These are phyloP conservation scores for Malania oleifera DNA, from an alignment of 164 flowering plant species.

Conservation along the genomic window DNA sequence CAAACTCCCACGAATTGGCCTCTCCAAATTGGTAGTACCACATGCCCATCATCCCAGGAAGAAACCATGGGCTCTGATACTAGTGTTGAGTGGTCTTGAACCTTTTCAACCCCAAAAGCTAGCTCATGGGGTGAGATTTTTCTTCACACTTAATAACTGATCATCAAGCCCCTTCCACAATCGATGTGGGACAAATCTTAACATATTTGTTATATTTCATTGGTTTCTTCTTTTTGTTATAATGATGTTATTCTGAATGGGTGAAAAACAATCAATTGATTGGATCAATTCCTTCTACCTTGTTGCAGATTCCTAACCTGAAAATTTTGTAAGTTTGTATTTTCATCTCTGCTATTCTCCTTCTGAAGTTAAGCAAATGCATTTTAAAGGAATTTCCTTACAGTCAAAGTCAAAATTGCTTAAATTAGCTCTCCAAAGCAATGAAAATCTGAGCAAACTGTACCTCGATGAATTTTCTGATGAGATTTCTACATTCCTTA, in stretches of 20 bases:
- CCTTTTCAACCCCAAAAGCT: too few species aligned
- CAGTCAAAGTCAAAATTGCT: not conserved
- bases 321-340: conserved; percentile 63
- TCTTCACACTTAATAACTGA: too few species aligned
- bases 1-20: too few species aligned
- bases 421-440: not conserved
- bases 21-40: too few species aligned
- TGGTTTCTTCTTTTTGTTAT: not conserved
- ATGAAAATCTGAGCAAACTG: not conserved
- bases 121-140: too few species aligned
- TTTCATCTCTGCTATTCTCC: not conserved
- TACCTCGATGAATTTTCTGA: not conserved
- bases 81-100: too few species aligned
- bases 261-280: conserved; percentile 76
- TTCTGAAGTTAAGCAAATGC: not conserved
- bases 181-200: too few species aligned
- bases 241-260: not conserved
- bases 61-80: too few species aligned
- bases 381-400: not conserved
- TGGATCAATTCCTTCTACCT: conserved; percentile 92
- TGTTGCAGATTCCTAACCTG: conserved; percentile 96
- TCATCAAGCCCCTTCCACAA: too few species aligned
- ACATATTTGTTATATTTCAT: too few species aligned
- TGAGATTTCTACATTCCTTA: not conserved
- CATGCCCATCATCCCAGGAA: too few species aligned